These are phyloP conservation scores for Phytophthora palmivora DNA, from an alignment of 352 stramenopile species.

Conservation along the genomic window DNA sequence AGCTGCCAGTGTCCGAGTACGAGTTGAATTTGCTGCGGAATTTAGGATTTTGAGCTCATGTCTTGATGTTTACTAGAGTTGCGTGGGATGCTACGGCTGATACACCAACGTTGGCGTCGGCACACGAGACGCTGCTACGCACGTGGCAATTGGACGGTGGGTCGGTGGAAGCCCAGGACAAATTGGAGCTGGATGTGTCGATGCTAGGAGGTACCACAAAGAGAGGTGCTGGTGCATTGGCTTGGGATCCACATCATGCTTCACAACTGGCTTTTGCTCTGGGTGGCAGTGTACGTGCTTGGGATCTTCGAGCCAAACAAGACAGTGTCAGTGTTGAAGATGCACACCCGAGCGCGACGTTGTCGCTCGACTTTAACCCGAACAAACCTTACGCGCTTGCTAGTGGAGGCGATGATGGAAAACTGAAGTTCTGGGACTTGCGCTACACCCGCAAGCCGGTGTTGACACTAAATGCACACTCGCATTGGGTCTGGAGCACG, in stretches of 20 bases:
- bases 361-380: conserved; percentile 98
- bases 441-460: conserved; percentile 81
- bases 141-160: conserved; percentile 60
- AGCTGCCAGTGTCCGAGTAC: conserved; percentile 55
- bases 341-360: conserved; percentile 60
- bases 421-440: conserved; percentile 99
- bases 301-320: conserved; percentile 68
- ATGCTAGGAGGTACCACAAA: conserved; percentile 45
- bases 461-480: conserved; percentile 91
- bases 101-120: conserved; percentile 40
- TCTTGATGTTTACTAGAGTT: conserved; percentile 27
- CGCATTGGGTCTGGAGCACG: conserved; percentile 92
- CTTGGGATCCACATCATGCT: conserved; percentile 88
- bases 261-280: conserved; percentile 71
- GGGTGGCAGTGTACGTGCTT: conserved; percentile 70
- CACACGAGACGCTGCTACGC: conserved; percentile 53
- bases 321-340: conserved; percentile 59
- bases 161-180: conserved; percentile 44
- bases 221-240: conserved; percentile 39
- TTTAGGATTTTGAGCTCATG: conserved; percentile 2
- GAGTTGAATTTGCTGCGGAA: conserved; percentile 1
- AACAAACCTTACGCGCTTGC: conserved; percentile 95
- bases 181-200: conserved; percentile 61
- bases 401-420: conserved; percentile 94
- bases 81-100: conserved; percentile 46